Evolutionary conservation across 345 rosid genomes (phyloP), one percentile per base, ranked within the genome.

Genomic region (thale cress (Arabidopsis thaliana)): DNA sequence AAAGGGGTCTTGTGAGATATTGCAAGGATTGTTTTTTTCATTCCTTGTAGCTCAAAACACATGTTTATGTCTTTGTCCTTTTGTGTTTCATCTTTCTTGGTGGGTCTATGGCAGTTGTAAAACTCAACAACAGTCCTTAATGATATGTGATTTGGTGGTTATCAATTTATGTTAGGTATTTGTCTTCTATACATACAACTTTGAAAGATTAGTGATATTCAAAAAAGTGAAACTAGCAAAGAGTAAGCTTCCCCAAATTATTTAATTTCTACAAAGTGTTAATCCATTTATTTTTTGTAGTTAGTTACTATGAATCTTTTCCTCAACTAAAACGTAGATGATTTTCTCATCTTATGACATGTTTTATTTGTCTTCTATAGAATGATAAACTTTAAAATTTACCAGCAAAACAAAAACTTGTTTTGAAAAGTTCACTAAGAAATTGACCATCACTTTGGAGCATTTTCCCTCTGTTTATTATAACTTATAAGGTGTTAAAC

Each of bases 11-110:
- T 69, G 37, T 74, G 68, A 59, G 80, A 46, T 20, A 60, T 37
- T 84, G 67, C 81, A 73, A 75, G 81, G 69, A 59, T 72, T 78
- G 79, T 60, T 75, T 80, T 55, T 81, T 74, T 64, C 64, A 78
- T 80, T 77, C 57, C 77, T 82, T 78, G 79, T 40, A 71, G 58
- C 59, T 82, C 79, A 49, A 42, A 48, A 69, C 71, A 79, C 53
- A 53, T 66, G 62, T 40, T 7, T 49, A 49, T 72, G 56, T 53
- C 65, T 65, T 57, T 33, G 33, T 58, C 67, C 57, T 63, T 34
- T 71, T 71, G 58, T 49, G 44, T 24, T 81, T 41, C 48, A 45
- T 75, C 65, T 34, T 78, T 78, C 57, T 76, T 60, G 13, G 67
- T 71, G 51, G 69, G 72, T 66, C 28, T 33, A 33, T 59, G 69